Conservation (phyloP, 768 basidiomycete genomes). For the Lentinula detonsa region DNA sequence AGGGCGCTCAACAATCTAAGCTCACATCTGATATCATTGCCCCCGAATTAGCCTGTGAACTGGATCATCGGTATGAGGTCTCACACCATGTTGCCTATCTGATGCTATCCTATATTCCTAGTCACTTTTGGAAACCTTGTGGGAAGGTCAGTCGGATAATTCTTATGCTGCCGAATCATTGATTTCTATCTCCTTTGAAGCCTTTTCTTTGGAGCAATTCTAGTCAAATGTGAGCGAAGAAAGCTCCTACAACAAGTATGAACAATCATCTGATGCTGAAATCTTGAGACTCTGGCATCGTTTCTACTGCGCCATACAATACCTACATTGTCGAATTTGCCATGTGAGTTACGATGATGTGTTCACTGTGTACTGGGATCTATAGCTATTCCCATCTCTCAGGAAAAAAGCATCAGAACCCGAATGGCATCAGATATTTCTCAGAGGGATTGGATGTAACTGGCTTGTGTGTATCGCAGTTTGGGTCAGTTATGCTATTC, state of each 20-base stretch:
- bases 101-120: conserved; percentile 4
- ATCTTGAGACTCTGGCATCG: conserved; percentile 49
- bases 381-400: neutral
- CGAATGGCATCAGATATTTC: conserved; percentile 66
- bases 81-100: neutral
- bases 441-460: conserved; percentile 71
- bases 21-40: neutral
- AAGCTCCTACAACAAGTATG: neutral
- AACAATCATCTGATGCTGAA: neutral
- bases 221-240: conserved; percentile 54
- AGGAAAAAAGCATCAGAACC: conserved; percentile 63
- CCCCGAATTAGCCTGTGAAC: conserved; percentile 35
- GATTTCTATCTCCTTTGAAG: conserved; percentile 20
- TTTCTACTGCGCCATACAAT: conserved; percentile 52
- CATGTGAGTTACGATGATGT: conserved; percentile 36
- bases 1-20: neutral
- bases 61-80: conserved; percentile 52
- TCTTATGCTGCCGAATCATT: neutral
- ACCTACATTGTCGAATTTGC: conserved; percentile 49
- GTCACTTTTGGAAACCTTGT: conserved; percentile 65
- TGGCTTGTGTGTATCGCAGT: conserved; percentile 71
- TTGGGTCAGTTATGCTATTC: conserved; percentile 47
- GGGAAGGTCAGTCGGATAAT: conserved; percentile 22
- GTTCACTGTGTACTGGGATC: neutral
- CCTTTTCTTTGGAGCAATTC: conserved; percentile 61